Evolutionary conservation across 352 stramenopile genomes (phyloP).

Genomic region (Phytophthora hybrid): DNA sequence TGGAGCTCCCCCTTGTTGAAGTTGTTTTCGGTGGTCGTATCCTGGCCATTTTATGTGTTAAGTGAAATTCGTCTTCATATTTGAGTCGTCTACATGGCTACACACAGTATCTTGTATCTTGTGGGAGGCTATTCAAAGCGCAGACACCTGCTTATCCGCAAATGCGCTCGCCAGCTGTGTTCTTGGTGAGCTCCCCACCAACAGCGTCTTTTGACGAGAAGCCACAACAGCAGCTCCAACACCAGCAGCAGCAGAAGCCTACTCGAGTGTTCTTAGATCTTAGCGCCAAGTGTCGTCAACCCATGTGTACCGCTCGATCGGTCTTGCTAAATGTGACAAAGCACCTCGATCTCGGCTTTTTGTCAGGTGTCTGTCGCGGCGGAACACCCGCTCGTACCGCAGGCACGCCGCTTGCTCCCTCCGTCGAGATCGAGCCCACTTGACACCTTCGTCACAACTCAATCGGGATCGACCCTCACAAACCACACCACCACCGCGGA

Average conservation of each 20-base stretch:
- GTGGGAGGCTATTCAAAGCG: neutral
- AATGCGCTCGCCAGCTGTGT: too few relatives aligned
- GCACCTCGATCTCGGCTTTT: neutral
- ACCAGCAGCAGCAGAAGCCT: too few relatives aligned
- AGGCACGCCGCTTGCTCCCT: too few relatives aligned
- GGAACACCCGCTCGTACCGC: neutral
- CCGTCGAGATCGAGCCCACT: neutral
- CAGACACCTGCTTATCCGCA: constrained; percentile 18
- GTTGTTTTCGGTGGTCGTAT: neutral
- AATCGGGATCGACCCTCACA: neutral
- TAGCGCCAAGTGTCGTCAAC: neutral
- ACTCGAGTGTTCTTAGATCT: constrained; percentile 14
- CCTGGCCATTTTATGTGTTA: neutral
- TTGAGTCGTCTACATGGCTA: neutral
- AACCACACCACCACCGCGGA: neutral
- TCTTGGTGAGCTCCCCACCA: too few relatives aligned
- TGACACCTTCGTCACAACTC: neutral
- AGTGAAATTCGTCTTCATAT: neutral
- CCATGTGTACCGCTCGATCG: neutral
- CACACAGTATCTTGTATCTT: too few relatives aligned
- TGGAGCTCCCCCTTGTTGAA: too few relatives aligned
- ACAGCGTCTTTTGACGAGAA: too few relatives aligned
- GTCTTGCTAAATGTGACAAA: neutral
- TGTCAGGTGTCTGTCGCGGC: neutral
- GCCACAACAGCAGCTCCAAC: too few relatives aligned